These are phyloP conservation scores for Komagataella pseudopastoris DNA, from an alignment of 805 yeast genomes.

Conservation along the genomic window DNA sequence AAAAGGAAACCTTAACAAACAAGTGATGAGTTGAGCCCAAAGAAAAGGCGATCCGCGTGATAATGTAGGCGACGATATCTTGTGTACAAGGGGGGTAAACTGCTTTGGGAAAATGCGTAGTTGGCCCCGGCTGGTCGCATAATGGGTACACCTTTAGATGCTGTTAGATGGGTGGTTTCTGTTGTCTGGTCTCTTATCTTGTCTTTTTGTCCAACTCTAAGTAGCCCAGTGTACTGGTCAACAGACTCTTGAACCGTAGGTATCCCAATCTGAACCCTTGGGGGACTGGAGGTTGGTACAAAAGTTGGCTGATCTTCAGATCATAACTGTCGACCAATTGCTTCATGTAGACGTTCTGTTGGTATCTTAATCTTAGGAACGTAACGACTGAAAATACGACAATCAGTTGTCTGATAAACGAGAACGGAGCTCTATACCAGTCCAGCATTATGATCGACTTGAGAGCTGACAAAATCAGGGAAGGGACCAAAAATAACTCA, in stretches of 20 bases:
- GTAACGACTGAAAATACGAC: constrained; percentile 31
- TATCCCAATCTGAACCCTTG: constrained; percentile 6
- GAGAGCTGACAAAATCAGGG: constrained; percentile 25
- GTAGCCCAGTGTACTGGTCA: background rate
- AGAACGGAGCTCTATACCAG: constrained; percentile 16
- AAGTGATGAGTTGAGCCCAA: background rate
- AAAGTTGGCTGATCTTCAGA: constrained; percentile 21
- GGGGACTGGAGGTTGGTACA: constrained; percentile 25
- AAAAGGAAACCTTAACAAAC: constrained; percentile 35
- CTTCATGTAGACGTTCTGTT: constrained; percentile 42
- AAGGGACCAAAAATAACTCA: constrained; percentile 28
- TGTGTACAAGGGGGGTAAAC: too few species aligned
- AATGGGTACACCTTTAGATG: too few species aligned
- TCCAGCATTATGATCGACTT: constrained; percentile 24
- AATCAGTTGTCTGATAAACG: constrained; percentile 17
- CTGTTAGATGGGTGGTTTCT: too few species aligned
- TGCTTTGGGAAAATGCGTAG: background rate
- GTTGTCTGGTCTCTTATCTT: background rate
- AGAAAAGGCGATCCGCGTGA: background rate
- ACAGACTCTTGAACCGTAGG: background rate
- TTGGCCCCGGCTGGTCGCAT: background rate
- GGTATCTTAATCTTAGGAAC: constrained; percentile 49
- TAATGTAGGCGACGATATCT: background rate
- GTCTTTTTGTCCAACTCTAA: background rate
- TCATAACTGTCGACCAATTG: constrained; percentile 33